phyloP scores from a whole-genome alignment of 805 yeast genomes.

The Teunomyces atbi region DNA sequence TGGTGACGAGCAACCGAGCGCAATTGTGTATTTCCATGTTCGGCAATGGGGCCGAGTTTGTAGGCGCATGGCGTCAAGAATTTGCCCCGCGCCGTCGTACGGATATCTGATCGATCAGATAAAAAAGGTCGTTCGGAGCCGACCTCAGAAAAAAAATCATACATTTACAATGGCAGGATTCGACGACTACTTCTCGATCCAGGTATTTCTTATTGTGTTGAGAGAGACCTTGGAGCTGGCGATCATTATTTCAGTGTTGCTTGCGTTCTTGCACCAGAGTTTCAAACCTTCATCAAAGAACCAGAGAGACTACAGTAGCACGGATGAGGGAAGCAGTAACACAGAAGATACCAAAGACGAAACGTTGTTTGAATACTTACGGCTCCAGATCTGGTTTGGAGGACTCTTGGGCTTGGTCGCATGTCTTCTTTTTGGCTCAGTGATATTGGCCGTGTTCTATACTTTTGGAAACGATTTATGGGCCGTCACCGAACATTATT shows the following conservation, averaged over 20 bases:
- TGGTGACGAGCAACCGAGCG: too few relatives aligned
- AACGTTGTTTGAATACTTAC: constrained; percentile 19
- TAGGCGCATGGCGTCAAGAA: neutral
- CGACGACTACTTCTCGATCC: constrained; percentile 53
- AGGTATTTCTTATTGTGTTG: constrained; percentile 68
- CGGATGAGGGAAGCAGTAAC: neutral
- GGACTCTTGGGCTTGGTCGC: constrained; percentile 38
- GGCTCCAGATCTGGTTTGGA: constrained; percentile 44
- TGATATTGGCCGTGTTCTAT: constrained; percentile 39
- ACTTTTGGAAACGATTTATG: constrained; percentile 44
- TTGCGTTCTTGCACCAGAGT: constrained; percentile 69
- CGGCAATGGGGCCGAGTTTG: neutral
- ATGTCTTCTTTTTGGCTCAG: constrained; percentile 41
- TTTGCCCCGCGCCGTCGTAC: neutral
- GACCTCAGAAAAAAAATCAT: too few relatives aligned
- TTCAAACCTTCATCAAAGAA: constrained; percentile 26
- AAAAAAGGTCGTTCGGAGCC: neutral
- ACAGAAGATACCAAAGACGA: neutral
- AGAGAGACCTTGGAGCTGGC: constrained; percentile 76
- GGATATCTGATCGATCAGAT: constrained; percentile 6
- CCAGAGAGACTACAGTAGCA: neutral
- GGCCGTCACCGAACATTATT: constrained; percentile 46
- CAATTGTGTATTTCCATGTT: neutral
- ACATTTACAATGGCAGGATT: constrained; percentile 4
- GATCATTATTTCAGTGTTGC: constrained; percentile 68